These are phyloP conservation scores for Pythium dissotocum DNA, from an alignment of 352 stramenopile species.

Conservation along the genomic window DNA sequence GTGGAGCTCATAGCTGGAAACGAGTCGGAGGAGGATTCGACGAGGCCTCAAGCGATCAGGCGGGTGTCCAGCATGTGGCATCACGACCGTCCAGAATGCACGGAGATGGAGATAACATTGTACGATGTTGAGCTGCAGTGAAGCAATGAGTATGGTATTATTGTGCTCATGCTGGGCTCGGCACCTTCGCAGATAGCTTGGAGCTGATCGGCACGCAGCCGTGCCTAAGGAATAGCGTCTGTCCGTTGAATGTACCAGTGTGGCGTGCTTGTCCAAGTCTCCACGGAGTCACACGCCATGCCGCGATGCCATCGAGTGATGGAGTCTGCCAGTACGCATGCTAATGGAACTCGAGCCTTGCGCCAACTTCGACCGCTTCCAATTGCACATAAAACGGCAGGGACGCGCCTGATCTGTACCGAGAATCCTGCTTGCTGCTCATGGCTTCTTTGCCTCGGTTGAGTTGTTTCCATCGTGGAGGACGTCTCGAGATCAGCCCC, in stretches of 20 bases:
- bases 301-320: not conserved
- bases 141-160: not conserved
- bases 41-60: not conserved
- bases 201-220: not conserved
- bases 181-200: not conserved
- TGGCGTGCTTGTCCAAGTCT: not conserved
- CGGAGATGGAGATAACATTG: not conserved
- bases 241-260: not conserved
- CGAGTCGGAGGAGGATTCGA: not conserved
- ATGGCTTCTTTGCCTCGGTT: not conserved
- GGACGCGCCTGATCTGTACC: not conserved
- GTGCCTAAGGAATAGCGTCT: no score
- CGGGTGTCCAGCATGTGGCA: not conserved
- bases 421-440: not conserved
- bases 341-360: not conserved
- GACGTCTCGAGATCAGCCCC: not conserved
- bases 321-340: not conserved
- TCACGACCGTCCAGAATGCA: not conserved
- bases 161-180: no score
- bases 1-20: not conserved
- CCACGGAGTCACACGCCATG: not conserved
- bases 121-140: not conserved
- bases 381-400: not conserved
- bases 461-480: not conserved
- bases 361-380: not conserved